Percentiles rank a stretch among this genome's conserved stretches.
These are phyloP conservation scores for Nymphaea colorata DNA, from an alignment of 164 flowering plant species.

Conservation along the genomic window DNA sequence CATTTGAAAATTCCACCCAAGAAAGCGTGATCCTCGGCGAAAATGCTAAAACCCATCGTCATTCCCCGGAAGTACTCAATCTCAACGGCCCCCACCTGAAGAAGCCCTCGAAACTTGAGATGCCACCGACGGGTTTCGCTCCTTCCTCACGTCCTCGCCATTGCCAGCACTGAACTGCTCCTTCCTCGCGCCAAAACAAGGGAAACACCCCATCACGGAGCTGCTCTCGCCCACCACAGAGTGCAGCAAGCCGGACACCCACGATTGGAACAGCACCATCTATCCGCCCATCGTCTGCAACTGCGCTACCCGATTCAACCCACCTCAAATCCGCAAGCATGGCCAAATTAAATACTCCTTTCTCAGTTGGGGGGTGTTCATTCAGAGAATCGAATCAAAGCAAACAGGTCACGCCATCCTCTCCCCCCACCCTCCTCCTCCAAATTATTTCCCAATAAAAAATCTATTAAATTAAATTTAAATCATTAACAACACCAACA, in stretches of 20 bases:
- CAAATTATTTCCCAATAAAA: background rate
- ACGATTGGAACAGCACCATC: background rate
- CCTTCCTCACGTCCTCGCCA: slow-evolving; percentile 11
- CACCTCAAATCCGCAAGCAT: background rate
- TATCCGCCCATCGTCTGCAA: background rate
- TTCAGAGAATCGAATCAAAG: slow-evolving; percentile 8
- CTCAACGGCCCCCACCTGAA: slow-evolving; percentile 18
- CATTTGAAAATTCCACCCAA: too few species aligned
- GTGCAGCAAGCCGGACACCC: slow-evolving; percentile 5
- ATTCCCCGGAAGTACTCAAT: background rate
- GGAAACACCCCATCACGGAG: slow-evolving; percentile 26
- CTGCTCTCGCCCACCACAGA: slow-evolving; percentile 5
- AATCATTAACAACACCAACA: too few species aligned
- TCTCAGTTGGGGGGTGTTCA: background rate
- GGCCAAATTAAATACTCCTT: background rate
- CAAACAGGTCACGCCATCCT: background rate
- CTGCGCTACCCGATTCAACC: background rate
- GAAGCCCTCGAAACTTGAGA: slow-evolving; percentile 18
- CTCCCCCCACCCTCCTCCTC: background rate
- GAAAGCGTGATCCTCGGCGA: too few species aligned
- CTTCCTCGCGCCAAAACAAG: slow-evolving; percentile 29
- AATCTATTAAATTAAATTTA: too few species aligned
- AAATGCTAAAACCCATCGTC: too few species aligned
- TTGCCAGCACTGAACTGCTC: slow-evolving; percentile 15
- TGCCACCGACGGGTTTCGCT: slow-evolving; percentile 7